Percentiles rank a stretch among this genome's conserved stretches.
Evolutionary conservation across 306 rosid genomes (phyloP).

Genomic region (Cajanus cajan): DNA sequence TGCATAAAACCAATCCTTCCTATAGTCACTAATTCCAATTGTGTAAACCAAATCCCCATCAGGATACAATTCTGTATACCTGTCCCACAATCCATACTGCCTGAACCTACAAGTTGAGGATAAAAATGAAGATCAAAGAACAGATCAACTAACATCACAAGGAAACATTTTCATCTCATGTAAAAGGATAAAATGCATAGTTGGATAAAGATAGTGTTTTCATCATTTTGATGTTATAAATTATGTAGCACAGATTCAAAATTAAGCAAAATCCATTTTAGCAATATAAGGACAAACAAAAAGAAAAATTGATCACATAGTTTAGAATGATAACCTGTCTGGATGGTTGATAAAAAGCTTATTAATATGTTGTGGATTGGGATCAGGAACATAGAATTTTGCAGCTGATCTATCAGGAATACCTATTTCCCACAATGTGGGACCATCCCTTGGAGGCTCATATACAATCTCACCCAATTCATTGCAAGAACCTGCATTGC

Average conservation of each 20-base stretch:
- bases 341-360: constrained; percentile 70
- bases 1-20: constrained; percentile 81
- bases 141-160: constrained; percentile 4
- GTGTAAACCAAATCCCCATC: constrained; percentile 66
- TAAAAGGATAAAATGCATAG: constrained; percentile 14
- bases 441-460: constrained; percentile 81
- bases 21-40: constrained; percentile 59
- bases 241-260: constrained; percentile 19
- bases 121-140: constrained; percentile 18
- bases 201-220: neutral
- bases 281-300: neutral
- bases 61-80: constrained; percentile 78
- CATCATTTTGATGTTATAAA: neutral
- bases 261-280: neutral
- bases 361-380: constrained; percentile 59
- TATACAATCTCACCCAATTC: constrained; percentile 63
- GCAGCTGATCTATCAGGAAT: constrained; percentile 78
- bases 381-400: constrained; percentile 82
- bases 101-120: constrained; percentile 57
- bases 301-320: neutral
- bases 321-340: constrained; percentile 54
- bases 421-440: constrained; percentile 94
- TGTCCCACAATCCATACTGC: constrained; percentile 92
- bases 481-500: constrained; percentile 46
- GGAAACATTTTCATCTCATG: constrained; percentile 23